phyloP scores from a whole-genome alignment of 2,329 filamentous ascomycete genomes.

The Sporothrix inflata region DNA sequence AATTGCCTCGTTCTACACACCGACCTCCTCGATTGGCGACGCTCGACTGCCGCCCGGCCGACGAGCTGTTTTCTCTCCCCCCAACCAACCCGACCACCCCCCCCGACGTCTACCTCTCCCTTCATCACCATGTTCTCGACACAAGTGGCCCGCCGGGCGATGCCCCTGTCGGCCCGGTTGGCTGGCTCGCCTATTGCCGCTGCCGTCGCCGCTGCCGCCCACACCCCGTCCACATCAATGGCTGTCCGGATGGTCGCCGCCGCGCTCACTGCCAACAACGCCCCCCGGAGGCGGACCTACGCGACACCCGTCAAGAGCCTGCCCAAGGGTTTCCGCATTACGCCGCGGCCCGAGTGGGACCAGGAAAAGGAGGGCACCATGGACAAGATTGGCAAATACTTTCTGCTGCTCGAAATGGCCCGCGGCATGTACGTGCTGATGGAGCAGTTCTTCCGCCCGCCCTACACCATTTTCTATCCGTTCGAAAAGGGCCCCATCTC shows the following conservation, averaged over 20 bases:
- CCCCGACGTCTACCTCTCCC: neutral
- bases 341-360: conserved; percentile 75
- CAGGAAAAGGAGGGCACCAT: conserved; percentile 75
- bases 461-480: conserved; percentile 99
- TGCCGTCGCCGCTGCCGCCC: conserved; percentile 15
- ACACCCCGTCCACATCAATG: conserved; percentile 13
- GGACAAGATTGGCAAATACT: conserved; percentile 89
- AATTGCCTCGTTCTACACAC: neutral
- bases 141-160: conserved; percentile 33
- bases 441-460: conserved; percentile 97
- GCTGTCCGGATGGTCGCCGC: conserved; percentile 16
- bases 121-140: conserved; percentile 32
- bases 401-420: conserved; percentile 92
- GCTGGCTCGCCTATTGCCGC: conserved; percentile 20
- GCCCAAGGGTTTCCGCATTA: conserved; percentile 78
- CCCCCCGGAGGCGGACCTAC: conserved; percentile 44
- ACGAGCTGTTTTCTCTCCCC: neutral
- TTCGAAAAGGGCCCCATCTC: conserved; percentile 99
- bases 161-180: conserved; percentile 21
- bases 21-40: neutral
- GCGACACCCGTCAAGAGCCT: conserved; percentile 78
- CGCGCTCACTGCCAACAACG: conserved; percentile 16
- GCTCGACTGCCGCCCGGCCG: conserved; percentile 1
- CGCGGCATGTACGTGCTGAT: conserved; percentile 97
- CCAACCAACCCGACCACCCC: neutral